A percentile compares a stretch with the other conserved stretches of the same genome.
These are phyloP conservation scores for Cryomyces antarcticus DNA, from an alignment of 495 filamentous ascomycete species.

Conservation along the genomic window DNA sequence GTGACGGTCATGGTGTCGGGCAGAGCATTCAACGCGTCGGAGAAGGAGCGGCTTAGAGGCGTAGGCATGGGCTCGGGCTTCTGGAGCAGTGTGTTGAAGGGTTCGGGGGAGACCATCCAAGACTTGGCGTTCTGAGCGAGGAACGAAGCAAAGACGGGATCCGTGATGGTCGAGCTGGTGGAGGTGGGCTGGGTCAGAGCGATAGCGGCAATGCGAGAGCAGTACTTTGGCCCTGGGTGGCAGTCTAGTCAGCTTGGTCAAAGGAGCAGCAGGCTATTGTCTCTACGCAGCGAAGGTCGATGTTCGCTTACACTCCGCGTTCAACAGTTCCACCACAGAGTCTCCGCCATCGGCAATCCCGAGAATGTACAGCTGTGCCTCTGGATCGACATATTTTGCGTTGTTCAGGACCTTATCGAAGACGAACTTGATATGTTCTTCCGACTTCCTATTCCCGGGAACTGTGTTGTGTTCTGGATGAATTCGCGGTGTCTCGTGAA, in stretches of 20 bases:
- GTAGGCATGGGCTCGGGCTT: not conserved
- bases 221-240: constrained; percentile 1
- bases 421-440: constrained; percentile 16
- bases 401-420: constrained; percentile 14
- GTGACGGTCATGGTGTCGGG: too few species aligned
- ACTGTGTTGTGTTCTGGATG: constrained; percentile 12
- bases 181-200: not conserved
- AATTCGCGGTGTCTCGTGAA: constrained; percentile 5
- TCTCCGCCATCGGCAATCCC: constrained; percentile 14
- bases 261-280: not conserved
- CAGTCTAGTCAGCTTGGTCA: not conserved
- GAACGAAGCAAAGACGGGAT: not conserved
- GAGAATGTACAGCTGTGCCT: constrained; percentile 19
- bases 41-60: too few species aligned
- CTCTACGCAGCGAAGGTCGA: too few species aligned
- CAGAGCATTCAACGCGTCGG: too few species aligned
- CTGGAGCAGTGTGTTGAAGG: not conserved
- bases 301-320: constrained; percentile 6
- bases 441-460: constrained; percentile 8
- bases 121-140: not conserved
- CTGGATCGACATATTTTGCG: constrained; percentile 7
- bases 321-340: constrained; percentile 6
- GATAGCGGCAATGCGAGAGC: not conserved
- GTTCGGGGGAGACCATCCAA: not conserved
- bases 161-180: not conserved